Evolutionary conservation across 768 basidiomycete genomes (phyloP), one percentile per base, ranked within the genome.

Genomic region (Guyanaporus albipodus): DNA sequence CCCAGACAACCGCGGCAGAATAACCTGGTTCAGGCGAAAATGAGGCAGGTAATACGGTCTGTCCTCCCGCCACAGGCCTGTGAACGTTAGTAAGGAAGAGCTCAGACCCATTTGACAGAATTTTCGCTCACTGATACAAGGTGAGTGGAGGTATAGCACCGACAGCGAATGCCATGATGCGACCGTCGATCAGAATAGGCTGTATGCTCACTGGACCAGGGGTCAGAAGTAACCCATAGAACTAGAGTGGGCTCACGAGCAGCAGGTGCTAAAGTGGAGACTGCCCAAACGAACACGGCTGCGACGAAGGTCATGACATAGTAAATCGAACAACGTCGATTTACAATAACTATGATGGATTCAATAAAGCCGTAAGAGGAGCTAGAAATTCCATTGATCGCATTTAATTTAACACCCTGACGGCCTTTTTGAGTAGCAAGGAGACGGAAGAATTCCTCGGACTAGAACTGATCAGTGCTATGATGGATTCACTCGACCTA

Each of bases 361-460:
- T 51, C 44, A 4, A 55, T 14, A 21, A 51, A 2, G 23, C 45
- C 28, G 2, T 51, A 51, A 14, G 55, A 56, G 11, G 40, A 15
- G 32, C 35, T 51, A 19, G 55, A 56, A 44, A 55, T 56, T 14
- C 39, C 55, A 24, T 55, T 56, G 40, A 56, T 19, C 2, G 29
- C 10, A n/a, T 12, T 33, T 22, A 56, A 24, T 5, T 44, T n/a
- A n/a, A 51, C 33, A 10, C 55, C 46, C 1, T 11, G 24, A 32
- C n/a, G 26, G n/a, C 48, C 26, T 32, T 4, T 48, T 26, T n/a
- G 33, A 18, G 26, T 15, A 15, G 32, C 41, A 22, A 56, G 55
- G 8, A 56, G 49, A n/a, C 55, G 53, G 27, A 56, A 55, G 39
- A 51, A 55, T 39, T 56, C 55, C 39, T 56, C 55, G 8, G 53